Conservation (phyloP, 2,329 filamentous ascomycete species). For the Sarocladium kiliense region DNA sequence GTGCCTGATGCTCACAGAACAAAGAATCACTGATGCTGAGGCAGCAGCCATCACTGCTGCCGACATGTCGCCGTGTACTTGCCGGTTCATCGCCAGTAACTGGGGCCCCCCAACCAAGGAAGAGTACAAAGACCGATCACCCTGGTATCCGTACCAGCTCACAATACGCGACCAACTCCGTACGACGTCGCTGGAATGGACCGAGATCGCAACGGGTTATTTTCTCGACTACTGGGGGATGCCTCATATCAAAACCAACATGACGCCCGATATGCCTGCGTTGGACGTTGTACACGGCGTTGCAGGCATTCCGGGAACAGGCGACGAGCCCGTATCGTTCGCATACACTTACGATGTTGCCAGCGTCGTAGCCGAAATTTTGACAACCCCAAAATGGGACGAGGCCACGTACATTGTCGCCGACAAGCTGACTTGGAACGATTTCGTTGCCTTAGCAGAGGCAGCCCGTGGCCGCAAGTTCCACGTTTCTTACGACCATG, state of each 20-base stretch:
- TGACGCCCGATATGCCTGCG: background rate
- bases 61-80: background rate
- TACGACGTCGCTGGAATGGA: background rate
- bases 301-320: slow-evolving; percentile 5
- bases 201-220: slow-evolving; percentile 27
- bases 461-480: slow-evolving; percentile 2
- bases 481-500: background rate
- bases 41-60: slow-evolving; percentile 4
- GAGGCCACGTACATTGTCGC: background rate
- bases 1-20: slow-evolving; percentile 2
- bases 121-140: background rate
- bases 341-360: slow-evolving; percentile 3
- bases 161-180: background rate
- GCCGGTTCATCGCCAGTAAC: slow-evolving; percentile 9
- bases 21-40: background rate
- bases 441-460: slow-evolving; percentile 7
- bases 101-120: slow-evolving; percentile 1
- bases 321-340: background rate
- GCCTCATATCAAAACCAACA: slow-evolving; percentile 7
- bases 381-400: slow-evolving; percentile 1
- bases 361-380: background rate
- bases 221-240: slow-evolving; percentile 40
- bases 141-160: background rate
- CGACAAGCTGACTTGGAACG: slow-evolving; percentile 7
- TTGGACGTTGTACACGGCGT: background rate